Base-by-base conservation (phyloP, 352 stramenopile genomes). In the Pythium oligandrum region DNA sequence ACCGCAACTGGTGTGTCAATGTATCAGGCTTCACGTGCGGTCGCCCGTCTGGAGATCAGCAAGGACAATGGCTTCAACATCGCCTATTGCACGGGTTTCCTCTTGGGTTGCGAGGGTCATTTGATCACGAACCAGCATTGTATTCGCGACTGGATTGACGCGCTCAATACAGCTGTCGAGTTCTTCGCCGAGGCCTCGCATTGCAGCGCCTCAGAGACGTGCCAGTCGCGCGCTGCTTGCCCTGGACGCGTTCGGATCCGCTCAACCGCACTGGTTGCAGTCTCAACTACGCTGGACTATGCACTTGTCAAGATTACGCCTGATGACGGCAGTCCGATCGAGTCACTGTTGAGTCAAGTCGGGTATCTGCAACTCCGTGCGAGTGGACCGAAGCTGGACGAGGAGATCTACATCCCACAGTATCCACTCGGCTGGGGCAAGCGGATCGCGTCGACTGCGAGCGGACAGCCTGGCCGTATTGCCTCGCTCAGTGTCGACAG, bases 91-190 rank as follows among this genome's bases (percentile, higher is more conserved):
- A 90, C 82, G 30, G 82, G 78, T 9, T 92, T 75, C 44, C 38
- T 92, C 3, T 42, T 92, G 0, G 82, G 82, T n/a, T 88, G 79
- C 53, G 77, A 87, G 9, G 82, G 78, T 10, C 78, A 92, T 57
- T 43, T 92, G 50, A 61, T 92, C 52, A 92, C 82, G 9, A 92
- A 92, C 67, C 64, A 92, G 48, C 82, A 92, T 55, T 92, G 82
- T 50, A 88, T 92, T 17, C 40, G 67, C 26, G 61, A 76, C 32
- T 73, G 58, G 46, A 60, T 83, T 53, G 78, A 92, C 48, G 82
- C 82, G 10, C 53, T 77, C 37, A 88, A 88, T 52, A 90, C 79
- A 3, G 70, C 70, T 31, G 57, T 81, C 47, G 81, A 92, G 54
- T 88, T 92, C 54, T 72, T 78, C 8, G 78, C 82, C 3, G 64